A percentile compares a stretch with the other conserved stretches of the same genome.
phyloP scores from a whole-genome alignment of 2,329 filamentous ascomycete species.

The Simplicillium sp. region DNA sequence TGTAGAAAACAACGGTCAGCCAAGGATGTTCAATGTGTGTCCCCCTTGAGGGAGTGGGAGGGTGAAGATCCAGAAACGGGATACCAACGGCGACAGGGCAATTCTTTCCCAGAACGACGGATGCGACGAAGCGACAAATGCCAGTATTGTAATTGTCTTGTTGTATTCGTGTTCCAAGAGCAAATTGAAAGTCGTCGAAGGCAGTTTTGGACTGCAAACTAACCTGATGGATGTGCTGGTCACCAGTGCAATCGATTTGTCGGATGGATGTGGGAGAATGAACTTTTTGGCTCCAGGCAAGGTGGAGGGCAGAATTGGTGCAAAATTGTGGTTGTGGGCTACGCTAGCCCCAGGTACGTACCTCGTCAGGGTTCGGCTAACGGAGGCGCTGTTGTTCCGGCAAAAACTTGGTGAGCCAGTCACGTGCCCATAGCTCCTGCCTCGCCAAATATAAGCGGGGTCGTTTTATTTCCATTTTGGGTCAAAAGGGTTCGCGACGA shows the following conservation, averaged over 20 bases:
- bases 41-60: background rate
- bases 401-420: background rate
- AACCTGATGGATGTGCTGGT: conserved; percentile 37
- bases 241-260: conserved; percentile 40
- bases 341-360: conserved; percentile 25
- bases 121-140: no score
- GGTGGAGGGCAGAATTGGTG: conserved; percentile 22
- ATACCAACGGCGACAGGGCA: background rate
- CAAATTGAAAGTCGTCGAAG: conserved; percentile 5
- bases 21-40: background rate
- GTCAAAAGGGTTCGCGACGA: background rate
- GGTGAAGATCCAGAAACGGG: background rate
- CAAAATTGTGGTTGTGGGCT: conserved; percentile 31
- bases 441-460: background rate
- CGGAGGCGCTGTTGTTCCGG: background rate
- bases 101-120: background rate
- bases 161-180: conserved; percentile 5
- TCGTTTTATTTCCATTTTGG: background rate
- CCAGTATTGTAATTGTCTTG: conserved; percentile 10
- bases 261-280: conserved; percentile 24
- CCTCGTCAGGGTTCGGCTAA: conserved; percentile 15
- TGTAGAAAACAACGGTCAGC: conserved; percentile 14
- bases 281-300: conserved; percentile 22
- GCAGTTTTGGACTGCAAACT: conserved; percentile 17
- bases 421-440: background rate